Evolutionary conservation across 768 basidiomycete genomes (phyloP).

Genomic region (Tephrocybe sp.): DNA sequence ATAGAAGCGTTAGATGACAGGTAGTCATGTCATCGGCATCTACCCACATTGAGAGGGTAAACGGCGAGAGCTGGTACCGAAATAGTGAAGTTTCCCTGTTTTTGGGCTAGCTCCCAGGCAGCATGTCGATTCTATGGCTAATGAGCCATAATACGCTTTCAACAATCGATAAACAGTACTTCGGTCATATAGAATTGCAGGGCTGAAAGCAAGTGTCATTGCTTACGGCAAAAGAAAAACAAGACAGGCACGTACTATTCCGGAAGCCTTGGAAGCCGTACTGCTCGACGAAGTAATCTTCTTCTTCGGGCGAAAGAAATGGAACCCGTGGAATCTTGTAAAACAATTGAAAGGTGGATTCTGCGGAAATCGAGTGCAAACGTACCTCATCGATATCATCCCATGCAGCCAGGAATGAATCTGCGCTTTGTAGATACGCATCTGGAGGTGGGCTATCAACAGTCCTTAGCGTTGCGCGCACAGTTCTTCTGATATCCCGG

Average conservation of each 20-base stretch:
- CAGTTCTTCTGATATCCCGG: constrained; percentile 51
- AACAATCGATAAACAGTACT: constrained; percentile 27
- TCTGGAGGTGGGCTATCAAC: constrained; percentile 56
- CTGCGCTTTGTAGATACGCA: constrained; percentile 47
- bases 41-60: constrained; percentile 36
- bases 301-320: constrained; percentile 60
- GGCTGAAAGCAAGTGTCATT: constrained; percentile 34
- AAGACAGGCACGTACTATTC: constrained; percentile 44
- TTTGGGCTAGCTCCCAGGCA: constrained; percentile 38
- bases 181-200: constrained; percentile 64
- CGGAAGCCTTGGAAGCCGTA: constrained; percentile 58
- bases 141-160: too few species aligned
- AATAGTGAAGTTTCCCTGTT: constrained; percentile 47
- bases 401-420: constrained; percentile 57
- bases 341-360: not conserved
- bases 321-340: constrained; percentile 58
- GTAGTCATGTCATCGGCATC: not conserved
- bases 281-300: constrained; percentile 70
- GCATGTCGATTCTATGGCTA: constrained; percentile 37
- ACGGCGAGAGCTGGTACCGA: constrained; percentile 43
- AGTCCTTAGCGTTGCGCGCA: constrained; percentile 57
- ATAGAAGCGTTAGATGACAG: not conserved
- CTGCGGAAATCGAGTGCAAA: not conserved
- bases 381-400: constrained; percentile 41
- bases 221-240: not conserved